phyloP scores from a whole-genome alignment of 164 flowering plant species.

The Buxus sempervirens region DNA sequence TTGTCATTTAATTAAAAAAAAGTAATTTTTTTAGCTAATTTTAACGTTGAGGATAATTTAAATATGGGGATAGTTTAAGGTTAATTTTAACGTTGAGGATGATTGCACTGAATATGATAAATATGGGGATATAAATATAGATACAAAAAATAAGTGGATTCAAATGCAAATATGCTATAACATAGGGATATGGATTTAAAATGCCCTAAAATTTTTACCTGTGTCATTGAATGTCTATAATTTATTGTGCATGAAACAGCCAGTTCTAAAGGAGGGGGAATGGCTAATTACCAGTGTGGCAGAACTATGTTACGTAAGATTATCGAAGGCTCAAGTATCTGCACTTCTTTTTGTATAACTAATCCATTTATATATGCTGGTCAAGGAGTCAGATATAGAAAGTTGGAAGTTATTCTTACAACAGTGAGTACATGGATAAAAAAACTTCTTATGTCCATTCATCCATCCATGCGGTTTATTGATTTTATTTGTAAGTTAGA shows the following conservation, averaged over 20 bases:
- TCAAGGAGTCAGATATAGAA: constrained; percentile 82
- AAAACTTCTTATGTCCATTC: not conserved
- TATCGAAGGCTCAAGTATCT: constrained; percentile 16
- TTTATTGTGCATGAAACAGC: not conserved
- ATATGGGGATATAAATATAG: too few species aligned
- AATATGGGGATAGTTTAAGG: too few species aligned
- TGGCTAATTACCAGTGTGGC: constrained; percentile 53
- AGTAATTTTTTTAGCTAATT: too few species aligned
- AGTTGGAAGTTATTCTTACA: constrained; percentile 86
- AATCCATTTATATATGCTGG: constrained; percentile 55
- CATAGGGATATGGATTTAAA: too few species aligned
- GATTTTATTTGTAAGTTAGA: not conserved
- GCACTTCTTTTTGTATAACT: constrained; percentile 26
- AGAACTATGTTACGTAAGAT: constrained; percentile 50
- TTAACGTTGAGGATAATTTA: too few species aligned
- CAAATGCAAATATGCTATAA: too few species aligned
- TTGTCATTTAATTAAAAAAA: too few species aligned
- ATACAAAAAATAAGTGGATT: too few species aligned
- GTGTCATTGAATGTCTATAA: not conserved
- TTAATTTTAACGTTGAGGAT: too few species aligned
- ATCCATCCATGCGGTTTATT: not conserved
- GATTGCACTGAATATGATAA: too few species aligned
- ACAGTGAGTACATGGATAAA: constrained; percentile 41
- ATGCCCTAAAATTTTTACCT: too few species aligned
- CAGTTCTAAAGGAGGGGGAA: constrained; percentile 11